Evolutionary conservation across 805 yeast species (phyloP).

Genomic region (Zygoascus flipseniorum): DNA sequence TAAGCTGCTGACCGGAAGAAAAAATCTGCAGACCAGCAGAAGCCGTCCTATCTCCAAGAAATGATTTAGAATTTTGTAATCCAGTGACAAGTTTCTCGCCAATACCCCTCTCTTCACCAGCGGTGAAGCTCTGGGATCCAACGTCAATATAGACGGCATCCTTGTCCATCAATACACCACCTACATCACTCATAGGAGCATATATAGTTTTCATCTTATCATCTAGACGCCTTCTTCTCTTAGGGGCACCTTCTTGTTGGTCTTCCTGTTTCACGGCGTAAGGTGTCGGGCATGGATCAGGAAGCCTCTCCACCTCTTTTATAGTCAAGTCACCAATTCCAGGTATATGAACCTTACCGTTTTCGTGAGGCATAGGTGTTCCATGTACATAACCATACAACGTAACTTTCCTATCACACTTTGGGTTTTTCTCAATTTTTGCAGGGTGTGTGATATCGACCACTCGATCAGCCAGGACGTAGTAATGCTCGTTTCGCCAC

Average conservation of each 20-base stretch:
- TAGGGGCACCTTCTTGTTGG: constrained; percentile 34
- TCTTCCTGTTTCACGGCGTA: constrained; percentile 78
- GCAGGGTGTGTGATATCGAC: constrained; percentile 94
- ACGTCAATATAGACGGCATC: constrained; percentile 95
- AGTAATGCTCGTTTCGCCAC: constrained; percentile 99
- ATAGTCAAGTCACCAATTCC: constrained; percentile 90
- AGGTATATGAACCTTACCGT: constrained; percentile 82
- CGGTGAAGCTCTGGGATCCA: constrained; percentile 46
- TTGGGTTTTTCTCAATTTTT: constrained; percentile 63
- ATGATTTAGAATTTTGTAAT: constrained; percentile 59
- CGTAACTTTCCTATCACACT: constrained; percentile 83
- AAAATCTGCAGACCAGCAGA: constrained; percentile 70
- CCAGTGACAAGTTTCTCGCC: constrained; percentile 83
- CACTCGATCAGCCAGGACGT: constrained; percentile 80
- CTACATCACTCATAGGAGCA: constrained; percentile 99
- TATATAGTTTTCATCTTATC: constrained; percentile 90
- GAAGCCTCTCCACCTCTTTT: constrained; percentile 72
- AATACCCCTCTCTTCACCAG: constrained; percentile 63
- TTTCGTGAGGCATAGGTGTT: constrained; percentile 60
- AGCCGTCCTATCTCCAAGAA: constrained; percentile 44
- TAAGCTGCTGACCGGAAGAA: constrained; percentile 43
- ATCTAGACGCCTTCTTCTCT: constrained; percentile 81
- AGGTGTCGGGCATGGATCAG: constrained; percentile 99
- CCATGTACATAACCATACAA: constrained; percentile 94
- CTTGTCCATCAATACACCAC: constrained; percentile 92